Evolutionary conservation across 768 basidiomycete species (phyloP).

Genomic region (Phaeotremella skinneri): DNA sequence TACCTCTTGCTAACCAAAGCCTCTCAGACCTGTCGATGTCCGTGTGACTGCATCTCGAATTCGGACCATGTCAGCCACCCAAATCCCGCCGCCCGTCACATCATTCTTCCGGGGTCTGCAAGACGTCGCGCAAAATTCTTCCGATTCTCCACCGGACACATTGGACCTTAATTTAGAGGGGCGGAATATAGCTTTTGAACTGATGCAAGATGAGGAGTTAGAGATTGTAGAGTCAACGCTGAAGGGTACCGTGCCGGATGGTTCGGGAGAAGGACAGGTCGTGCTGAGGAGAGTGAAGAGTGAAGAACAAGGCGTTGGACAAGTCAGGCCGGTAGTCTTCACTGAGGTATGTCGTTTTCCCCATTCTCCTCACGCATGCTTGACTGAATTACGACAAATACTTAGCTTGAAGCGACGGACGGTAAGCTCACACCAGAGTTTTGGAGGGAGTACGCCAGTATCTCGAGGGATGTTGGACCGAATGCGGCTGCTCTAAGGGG

Average conservation of each 20-base stretch:
- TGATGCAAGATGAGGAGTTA: not conserved
- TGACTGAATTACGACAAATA: not conserved
- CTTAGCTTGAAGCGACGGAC: slow-evolving; percentile 1
- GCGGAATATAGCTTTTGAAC: too few relatives aligned
- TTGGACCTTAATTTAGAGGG: too few relatives aligned
- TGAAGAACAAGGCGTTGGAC: not conserved
- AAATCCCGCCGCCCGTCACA: too few relatives aligned
- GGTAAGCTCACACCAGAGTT: not conserved
- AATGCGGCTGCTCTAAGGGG: not conserved
- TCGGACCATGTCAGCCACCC: too few relatives aligned
- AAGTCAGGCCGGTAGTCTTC: not conserved
- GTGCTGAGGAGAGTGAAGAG: not conserved
- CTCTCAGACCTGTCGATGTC: not conserved
- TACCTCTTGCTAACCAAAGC: not conserved
- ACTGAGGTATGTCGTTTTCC: not conserved
- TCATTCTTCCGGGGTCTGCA: too few relatives aligned
- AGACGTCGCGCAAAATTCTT: too few relatives aligned
- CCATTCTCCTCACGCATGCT: too few relatives aligned
- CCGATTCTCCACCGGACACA: too few relatives aligned
- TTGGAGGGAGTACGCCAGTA: slow-evolving; percentile 8
- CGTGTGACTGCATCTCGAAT: not conserved
- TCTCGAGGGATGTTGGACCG: slow-evolving; percentile 10
- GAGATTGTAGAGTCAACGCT: not conserved
- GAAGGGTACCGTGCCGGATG: not conserved
- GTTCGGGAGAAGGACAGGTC: not conserved